phyloP scores from a whole-genome alignment of 2,329 filamentous ascomycete genomes.

The Xylaria sp. region DNA sequence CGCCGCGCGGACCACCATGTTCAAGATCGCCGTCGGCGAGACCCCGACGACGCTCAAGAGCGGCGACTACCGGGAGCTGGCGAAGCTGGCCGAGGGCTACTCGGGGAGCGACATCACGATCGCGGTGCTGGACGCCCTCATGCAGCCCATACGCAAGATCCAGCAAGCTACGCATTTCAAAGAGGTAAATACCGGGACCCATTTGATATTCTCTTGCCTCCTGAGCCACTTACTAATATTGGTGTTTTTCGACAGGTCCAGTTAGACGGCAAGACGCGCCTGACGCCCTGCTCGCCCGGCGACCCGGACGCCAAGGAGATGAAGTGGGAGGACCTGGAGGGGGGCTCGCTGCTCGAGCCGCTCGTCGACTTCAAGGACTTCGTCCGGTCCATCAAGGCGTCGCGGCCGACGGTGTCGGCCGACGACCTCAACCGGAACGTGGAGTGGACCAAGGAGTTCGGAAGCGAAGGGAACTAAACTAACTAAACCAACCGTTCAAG shows the following conservation, averaged over 20 bases:
- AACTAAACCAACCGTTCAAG: no score
- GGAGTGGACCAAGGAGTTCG: constrained; percentile 96
- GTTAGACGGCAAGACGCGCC: constrained; percentile 66
- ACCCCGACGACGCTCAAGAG: constrained; percentile 83
- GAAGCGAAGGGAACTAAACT: constrained; percentile 72
- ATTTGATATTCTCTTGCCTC: no score
- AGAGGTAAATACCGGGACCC: constrained; percentile 58
- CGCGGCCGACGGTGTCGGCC: constrained; percentile 84
- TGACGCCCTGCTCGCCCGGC: constrained; percentile 93
- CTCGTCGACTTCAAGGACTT: constrained; percentile 90
- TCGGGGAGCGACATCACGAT: constrained; percentile 96
- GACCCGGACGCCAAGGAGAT: constrained; percentile 86
- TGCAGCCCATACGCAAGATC: constrained; percentile 97
- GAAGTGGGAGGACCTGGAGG: constrained; percentile 86
- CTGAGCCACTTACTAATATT: neutral
- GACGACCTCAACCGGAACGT: constrained; percentile 83
- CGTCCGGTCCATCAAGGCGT: constrained; percentile 84
- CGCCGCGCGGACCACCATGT: constrained; percentile 89
- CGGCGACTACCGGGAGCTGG: constrained; percentile 79
- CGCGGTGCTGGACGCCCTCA: constrained; percentile 91
- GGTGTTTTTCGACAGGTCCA: constrained; percentile 57
- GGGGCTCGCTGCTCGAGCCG: constrained; percentile 83
- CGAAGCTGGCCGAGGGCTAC: constrained; percentile 85
- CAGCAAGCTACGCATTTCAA: constrained; percentile 98
- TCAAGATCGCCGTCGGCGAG: constrained; percentile 89